A percentile compares a stretch with the other conserved stretches of the same genome.
phyloP scores from a whole-genome alignment of 768 basidiomycete species.

The Boletus coccyginus region DNA sequence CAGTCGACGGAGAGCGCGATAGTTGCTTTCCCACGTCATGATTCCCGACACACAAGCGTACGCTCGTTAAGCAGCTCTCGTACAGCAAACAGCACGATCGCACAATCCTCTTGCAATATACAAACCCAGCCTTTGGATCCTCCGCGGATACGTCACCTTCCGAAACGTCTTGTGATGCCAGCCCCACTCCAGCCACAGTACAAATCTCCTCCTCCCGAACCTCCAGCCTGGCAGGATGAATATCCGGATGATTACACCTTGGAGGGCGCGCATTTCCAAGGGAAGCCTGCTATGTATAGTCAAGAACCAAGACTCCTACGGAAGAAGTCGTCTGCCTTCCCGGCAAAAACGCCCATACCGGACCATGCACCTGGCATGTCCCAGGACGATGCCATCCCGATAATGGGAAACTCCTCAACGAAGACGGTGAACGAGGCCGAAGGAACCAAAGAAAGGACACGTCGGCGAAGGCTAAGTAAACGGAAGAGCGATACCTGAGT shows the following conservation, averaged over 20 bases:
- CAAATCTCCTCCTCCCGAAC: slow-evolving; percentile 6
- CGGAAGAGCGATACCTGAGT: slow-evolving; percentile 28
- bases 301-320: slow-evolving; percentile 21
- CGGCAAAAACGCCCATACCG: slow-evolving; percentile 27
- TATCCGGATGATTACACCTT: slow-evolving; percentile 3
- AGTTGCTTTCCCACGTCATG: background rate
- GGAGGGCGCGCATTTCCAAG: slow-evolving; percentile 1
- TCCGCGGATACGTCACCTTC: slow-evolving; percentile 40
- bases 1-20: slow-evolving; percentile 1
- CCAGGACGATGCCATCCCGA: slow-evolving; percentile 9
- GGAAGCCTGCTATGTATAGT: slow-evolving; percentile 5
- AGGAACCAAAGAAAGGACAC: slow-evolving; percentile 23
- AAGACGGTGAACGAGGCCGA: slow-evolving; percentile 16
- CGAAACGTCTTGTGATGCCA: slow-evolving; percentile 74
- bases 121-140: slow-evolving; percentile 12
- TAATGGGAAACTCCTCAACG: slow-evolving; percentile 5
- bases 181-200: slow-evolving; percentile 49
- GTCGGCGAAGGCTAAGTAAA: slow-evolving; percentile 34
- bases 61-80: slow-evolving; percentile 10
- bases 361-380: slow-evolving; percentile 13
- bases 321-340: slow-evolving; percentile 24
- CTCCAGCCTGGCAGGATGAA: slow-evolving; percentile 3
- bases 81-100: background rate
- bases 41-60: slow-evolving; percentile 7
- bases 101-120: slow-evolving; percentile 4